Percentiles rank a stretch among this genome's conserved stretches.
Conservation (phyloP, 495 filamentous ascomycete genomes). For the Aspergillus bertholletiae region DNA sequence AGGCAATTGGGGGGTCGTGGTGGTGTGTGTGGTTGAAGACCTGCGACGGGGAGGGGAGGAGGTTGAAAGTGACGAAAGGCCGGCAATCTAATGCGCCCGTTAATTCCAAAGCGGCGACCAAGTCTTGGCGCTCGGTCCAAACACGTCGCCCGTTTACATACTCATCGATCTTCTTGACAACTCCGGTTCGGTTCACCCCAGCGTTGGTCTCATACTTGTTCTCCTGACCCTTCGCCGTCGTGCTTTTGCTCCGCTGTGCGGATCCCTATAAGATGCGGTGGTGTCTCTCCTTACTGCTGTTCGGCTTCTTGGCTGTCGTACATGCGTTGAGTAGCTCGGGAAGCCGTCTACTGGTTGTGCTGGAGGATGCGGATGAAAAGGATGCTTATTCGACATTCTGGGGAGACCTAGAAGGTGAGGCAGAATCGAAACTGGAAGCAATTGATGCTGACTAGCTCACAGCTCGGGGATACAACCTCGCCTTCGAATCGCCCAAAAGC, state of each 20-base stretch:
- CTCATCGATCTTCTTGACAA: conserved; percentile 13
- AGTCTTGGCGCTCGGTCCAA: conserved; percentile 46
- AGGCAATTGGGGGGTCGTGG: background rate
- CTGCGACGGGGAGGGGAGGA: conserved; percentile 24
- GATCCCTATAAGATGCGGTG: conserved; percentile 64
- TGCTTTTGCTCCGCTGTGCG: conserved; percentile 37
- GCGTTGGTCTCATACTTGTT: conserved; percentile 9
- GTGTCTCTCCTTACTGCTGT: conserved; percentile 64
- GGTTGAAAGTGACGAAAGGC: conserved; percentile 34
- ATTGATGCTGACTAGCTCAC: conserved; percentile 20
- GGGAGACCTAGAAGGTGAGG: conserved; percentile 71
- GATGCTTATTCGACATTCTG: conserved; percentile 77
- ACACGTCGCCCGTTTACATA: conserved; percentile 47
- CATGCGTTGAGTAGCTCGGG: conserved; percentile 78
- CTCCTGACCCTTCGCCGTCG: conserved; percentile 13
- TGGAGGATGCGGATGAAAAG: conserved; percentile 80
- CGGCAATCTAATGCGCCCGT: conserved; percentile 10
- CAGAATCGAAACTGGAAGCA: background rate
- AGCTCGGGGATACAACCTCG: conserved; percentile 80
- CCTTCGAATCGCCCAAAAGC: conserved; percentile 82
- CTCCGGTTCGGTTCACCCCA: conserved; percentile 11
- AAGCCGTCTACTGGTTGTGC: conserved; percentile 75
- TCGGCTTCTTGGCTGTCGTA: conserved; percentile 61
- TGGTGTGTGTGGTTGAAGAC: background rate
- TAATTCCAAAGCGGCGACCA: conserved; percentile 7